Base-by-base conservation (phyloP, 805 yeast species). In the Wickerhamiella siamensis region DNA sequence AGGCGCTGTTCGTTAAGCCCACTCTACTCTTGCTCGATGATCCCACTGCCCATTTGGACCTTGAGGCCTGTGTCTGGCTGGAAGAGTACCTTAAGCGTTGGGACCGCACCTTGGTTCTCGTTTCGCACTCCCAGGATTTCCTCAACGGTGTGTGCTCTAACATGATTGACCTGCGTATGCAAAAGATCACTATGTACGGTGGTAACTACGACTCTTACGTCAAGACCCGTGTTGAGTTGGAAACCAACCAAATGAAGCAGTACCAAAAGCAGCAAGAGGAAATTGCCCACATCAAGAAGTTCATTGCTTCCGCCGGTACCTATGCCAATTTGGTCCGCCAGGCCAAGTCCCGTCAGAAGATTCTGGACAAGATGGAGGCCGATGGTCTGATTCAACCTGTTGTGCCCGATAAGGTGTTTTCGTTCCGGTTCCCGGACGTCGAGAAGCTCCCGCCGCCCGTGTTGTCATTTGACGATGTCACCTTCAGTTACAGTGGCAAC, bases 11-110 rank as follows among this genome's bases (percentile, higher is more conserved):
- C 71, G 97, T 91, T 52, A 88, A 91, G 71, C 98, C 98, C 60
- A 87, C 97, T 40, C 68, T 91, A 54, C 71, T 91, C 59, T 69
- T 91, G 55, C 76, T 91, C 63, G 98, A 91, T 70, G 98, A 91
- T 66, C 98, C 98, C 57, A 91, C 98, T 51, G 98, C 98, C 42
- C 98, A 91, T 68, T 83, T 91, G 75, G 98, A 91, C 71, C 74
- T 91, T 62, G 96, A 87, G 67, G 98, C 98, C 46, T 88, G 97
- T 79, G 98, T 91, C 60, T 91, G 98, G 98, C 74, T 91, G 64
- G 98, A 91, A 72, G 97, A 87, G 70, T 91, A 91, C 67, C 74
- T 91, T 60, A 88, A 84, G 71, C 72, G 84, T 63, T 91, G 81
- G 64, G 96, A 91, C 66, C 78, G 94, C 62, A 87, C 84, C 49